Base-by-base conservation (phyloP, 257 asterid species). In the Scutellaria minor region DNA sequence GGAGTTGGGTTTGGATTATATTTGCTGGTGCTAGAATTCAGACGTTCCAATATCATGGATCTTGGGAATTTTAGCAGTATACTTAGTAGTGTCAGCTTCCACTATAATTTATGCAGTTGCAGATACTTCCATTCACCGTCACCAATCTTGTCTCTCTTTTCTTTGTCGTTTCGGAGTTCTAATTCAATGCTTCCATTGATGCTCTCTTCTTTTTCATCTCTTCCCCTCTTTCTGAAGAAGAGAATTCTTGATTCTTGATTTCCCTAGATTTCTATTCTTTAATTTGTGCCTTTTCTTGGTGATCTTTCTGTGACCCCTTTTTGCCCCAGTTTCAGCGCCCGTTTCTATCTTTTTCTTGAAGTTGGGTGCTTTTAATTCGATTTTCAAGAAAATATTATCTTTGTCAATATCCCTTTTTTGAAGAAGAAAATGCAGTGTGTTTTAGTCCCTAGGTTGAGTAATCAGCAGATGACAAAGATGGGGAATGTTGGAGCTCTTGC, bases 351-450 rank as follows among this genome's bases (percentile, higher is more conserved):
- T 63, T 64, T 74, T 70, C 54, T 73, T 75, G 41, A 59, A 78
- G 50, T 15, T 64, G 44, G 64, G 59, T 52, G 39, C 68, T 69
- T 47, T 65, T 45, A 60, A 15, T 75, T 52, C 59, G 47, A 44
- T 52, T 65, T 53, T 45, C 64, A 45, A 6, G 35, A 27, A 27
- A 27, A 2, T 1, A 27, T 27, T 27, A 27, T 5, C 11, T 27
- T 57, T 54, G 12, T 35, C 22, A 2, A n/a, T 45, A 35, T 0
- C 15, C 40, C 35, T 77, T 31, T 18, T 62, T 22, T 20, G 58
- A 14, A 50, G 14, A 72, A 48, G 75, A 85, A 63, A 78, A 83
- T 88, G 88, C 64, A 83, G 90, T 67, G 85, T 77, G 79, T 74
- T 71, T 85, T 84, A 31, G 37, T 31, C 37, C 37, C 37, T 31